Conservation (phyloP, 108 stramenopile genomes). For the Epipyxis sp. region DNA sequence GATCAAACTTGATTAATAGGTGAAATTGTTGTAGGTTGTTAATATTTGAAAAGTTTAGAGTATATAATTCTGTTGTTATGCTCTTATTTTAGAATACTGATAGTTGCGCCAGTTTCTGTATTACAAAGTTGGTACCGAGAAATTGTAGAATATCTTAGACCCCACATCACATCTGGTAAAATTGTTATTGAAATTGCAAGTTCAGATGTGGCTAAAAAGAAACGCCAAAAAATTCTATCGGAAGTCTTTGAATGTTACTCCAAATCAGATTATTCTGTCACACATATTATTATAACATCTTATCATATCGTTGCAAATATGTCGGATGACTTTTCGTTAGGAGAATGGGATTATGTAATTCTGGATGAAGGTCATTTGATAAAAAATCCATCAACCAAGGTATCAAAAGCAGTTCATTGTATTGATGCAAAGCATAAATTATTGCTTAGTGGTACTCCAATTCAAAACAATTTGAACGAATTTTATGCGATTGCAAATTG, state of each 20-base stretch:
- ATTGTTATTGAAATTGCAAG: constrained; percentile 18
- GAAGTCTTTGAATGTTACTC: not conserved
- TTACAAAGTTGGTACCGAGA: constrained; percentile 49
- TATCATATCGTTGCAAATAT: constrained; percentile 42
- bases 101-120: constrained; percentile 46
- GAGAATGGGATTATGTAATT: constrained; percentile 48
- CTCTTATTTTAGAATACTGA: too few species aligned
- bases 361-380: constrained; percentile 57
- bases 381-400: constrained; percentile 44
- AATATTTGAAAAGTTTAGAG: too few species aligned
- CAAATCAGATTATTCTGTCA: not conserved
- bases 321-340: constrained; percentile 34
- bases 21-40: too few species aligned
- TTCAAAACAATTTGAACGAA: constrained; percentile 47
- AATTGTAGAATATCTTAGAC: constrained; percentile 34
- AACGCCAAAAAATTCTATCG: constrained; percentile 25
- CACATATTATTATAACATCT: constrained; percentile 38
- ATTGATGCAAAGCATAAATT: not conserved
- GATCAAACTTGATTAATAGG: not conserved
- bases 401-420: constrained; percentile 15
- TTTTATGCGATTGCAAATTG: constrained; percentile 46
- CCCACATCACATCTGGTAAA: constrained; percentile 34
- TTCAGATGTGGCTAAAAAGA: constrained; percentile 22
- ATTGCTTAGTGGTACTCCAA: constrained; percentile 34
- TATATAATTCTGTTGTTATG: too few species aligned